Conservation (phyloP, 2,329 filamentous ascomycete species). For the Aspergillus glaucus region DNA sequence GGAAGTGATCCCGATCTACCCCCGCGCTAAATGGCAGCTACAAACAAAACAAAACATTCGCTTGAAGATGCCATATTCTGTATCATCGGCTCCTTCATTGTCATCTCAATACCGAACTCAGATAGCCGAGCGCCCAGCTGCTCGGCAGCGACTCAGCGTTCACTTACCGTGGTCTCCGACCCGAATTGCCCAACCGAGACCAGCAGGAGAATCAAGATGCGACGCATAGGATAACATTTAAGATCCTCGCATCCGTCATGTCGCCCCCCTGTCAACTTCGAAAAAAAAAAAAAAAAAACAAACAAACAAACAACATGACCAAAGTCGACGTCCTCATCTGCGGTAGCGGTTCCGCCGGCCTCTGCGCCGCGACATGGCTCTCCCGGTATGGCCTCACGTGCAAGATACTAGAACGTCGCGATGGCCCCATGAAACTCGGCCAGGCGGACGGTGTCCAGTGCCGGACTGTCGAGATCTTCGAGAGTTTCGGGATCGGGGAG, state of each 20-base stretch:
- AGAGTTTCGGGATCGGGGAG: constrained; percentile 52
- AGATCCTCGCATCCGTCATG: too few relatives aligned
- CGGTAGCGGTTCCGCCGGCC: constrained; percentile 57
- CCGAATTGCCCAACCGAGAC: not conserved
- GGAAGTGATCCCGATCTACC: too few relatives aligned
- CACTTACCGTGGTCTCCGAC: too few relatives aligned
- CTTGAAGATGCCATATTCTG: too few relatives aligned
- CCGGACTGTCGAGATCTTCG: constrained; percentile 57
- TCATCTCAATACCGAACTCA: too few relatives aligned
- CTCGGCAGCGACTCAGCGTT: too few relatives aligned
- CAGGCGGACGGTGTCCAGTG: constrained; percentile 61
- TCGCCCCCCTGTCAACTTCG: too few relatives aligned
- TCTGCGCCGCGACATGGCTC: constrained; percentile 57
- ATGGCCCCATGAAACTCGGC: constrained; percentile 50
- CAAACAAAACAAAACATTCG: too few relatives aligned
- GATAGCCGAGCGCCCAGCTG: too few relatives aligned
- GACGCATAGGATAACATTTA: too few relatives aligned
- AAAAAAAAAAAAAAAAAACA: not conserved
- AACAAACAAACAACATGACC: constrained; percentile 3
- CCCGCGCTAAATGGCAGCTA: too few relatives aligned
- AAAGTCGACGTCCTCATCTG: constrained; percentile 53
- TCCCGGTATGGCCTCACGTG: constrained; percentile 51
- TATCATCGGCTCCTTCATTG: too few relatives aligned
- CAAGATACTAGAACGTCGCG: constrained; percentile 52
- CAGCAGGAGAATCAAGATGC: not conserved